These are phyloP conservation scores for Dactylis glomerata DNA, from an alignment of 176 grass and related monocot genomes.

Conservation along the genomic window DNA sequence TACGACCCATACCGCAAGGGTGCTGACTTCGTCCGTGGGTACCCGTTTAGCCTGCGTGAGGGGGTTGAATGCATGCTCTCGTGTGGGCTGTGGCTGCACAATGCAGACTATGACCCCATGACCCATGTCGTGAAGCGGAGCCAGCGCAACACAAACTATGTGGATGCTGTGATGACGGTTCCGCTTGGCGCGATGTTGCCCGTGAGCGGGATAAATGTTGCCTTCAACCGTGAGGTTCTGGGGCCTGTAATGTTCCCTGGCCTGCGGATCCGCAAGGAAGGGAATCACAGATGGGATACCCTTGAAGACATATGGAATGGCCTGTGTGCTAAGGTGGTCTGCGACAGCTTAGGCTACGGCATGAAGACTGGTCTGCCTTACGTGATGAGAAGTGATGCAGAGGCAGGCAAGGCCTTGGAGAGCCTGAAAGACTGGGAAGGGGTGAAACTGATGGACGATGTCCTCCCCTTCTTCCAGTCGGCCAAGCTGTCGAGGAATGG, in stretches of 20 bases:
- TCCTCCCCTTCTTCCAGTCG: constrained; percentile 71
- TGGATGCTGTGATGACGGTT: constrained; percentile 95
- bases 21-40: constrained; percentile 94
- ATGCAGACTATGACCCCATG: constrained; percentile 80
- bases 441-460: constrained; percentile 79
- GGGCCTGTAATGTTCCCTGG: constrained; percentile 79
- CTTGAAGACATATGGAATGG: constrained; percentile 89
- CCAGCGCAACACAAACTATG: constrained; percentile 64
- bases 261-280: constrained; percentile 63
- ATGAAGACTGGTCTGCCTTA: constrained; percentile 92
- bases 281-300: constrained; percentile 80
- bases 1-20: constrained; percentile 81
- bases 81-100: constrained; percentile 86
- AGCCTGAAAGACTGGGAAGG: constrained; percentile 87
- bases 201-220: constrained; percentile 86
- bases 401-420: constrained; percentile 58
- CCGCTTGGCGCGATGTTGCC: constrained; percentile 71
- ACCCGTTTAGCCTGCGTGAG: constrained; percentile 83
- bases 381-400: constrained; percentile 66
- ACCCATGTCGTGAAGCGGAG: constrained; percentile 90
- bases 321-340: constrained; percentile 72
- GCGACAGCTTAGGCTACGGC: constrained; percentile 64
- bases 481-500: constrained; percentile 43
- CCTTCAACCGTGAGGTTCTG: constrained; percentile 79
- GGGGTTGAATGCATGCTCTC: constrained; percentile 82